Percentiles rank a stretch among this genome's conserved stretches.
phyloP scores from a whole-genome alignment of 1,284 basidiomycete genomes.

The Ceratobasidium papillatum region DNA sequence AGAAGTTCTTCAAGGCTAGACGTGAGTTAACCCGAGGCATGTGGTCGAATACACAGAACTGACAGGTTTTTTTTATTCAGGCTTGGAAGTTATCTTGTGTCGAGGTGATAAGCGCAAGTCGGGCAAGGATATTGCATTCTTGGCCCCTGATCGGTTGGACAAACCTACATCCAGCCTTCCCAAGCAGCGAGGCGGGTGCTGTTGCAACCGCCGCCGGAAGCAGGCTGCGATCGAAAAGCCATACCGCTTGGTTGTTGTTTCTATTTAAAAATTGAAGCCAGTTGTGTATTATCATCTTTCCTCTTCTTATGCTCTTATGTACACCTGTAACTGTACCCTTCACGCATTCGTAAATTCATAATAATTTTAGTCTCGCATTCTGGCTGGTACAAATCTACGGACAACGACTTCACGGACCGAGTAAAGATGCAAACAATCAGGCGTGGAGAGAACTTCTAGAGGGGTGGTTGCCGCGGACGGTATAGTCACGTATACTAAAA shows the following conservation, averaged over 20 bases:
- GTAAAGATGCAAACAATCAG: constrained; percentile 76
- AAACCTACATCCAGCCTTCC: neutral
- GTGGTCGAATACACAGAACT: neutral
- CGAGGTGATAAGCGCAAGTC: constrained; percentile 28
- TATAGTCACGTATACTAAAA: constrained; percentile 91
- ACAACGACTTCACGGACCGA: constrained; percentile 87
- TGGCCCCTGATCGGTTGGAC: constrained; percentile 22
- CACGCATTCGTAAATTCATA: neutral
- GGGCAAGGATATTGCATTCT: neutral
- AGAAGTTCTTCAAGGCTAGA: constrained; percentile 18
- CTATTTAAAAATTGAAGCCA: neutral
- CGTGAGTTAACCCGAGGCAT: neutral
- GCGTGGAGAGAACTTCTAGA: constrained; percentile 63
- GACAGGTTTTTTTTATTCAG: neutral
- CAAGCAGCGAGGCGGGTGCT: constrained; percentile 5
- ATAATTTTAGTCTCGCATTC: constrained; percentile 82
- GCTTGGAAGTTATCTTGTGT: constrained; percentile 22
- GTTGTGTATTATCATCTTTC: neutral
- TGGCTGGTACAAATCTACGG: constrained; percentile 86
- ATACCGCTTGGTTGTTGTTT: constrained; percentile 30
- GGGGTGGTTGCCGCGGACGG: constrained; percentile 71
- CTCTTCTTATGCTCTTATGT: neutral
- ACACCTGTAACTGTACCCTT: neutral
- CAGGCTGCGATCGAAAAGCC: constrained; percentile 6
- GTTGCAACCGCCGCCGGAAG: neutral